Base-by-base conservation (phyloP, 306 rosid species). In the Alnus rubra region DNA sequence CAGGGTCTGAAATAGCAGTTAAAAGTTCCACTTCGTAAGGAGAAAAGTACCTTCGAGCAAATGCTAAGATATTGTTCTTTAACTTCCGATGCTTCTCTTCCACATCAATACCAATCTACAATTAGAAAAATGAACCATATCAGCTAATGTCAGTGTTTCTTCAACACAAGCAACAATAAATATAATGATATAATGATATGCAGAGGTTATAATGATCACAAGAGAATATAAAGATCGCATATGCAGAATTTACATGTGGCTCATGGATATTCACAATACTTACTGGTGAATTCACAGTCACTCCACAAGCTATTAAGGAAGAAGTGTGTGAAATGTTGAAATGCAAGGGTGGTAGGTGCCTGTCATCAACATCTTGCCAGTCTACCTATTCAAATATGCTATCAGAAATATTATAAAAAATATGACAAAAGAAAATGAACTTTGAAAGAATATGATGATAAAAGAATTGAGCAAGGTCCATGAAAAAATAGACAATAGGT, bases 261-360 rank as follows among this genome's bases (percentile, higher is more conserved):
- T 63, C 19, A 28, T 62, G 47, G 50, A 78, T 18, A 35, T 33
- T 33, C 73, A 69, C 45, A 74, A 83, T 75, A 84, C 98, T 82
- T 89, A 92, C 93, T 0, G 85, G 87, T 18, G 90, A 89, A 76
- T 89, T 87, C 69, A 78, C 56, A 47, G 98, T 83, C 74, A 95
- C 92, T 81, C 98, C 98, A 83, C 98, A 92, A 73, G 94, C 98
- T 76, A 95, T 88, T 88, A 92, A 78, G 56, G 95, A 89, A 74
- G 97, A 86, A 77, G 96, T 90, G 82, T 92, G 98, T 5, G 98
- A 91, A 79, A 92, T 85, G 87, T 95, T 95, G 89, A 95, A 95
- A 78, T 91, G 98, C 88, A 95, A 86, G 2, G 89, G 90, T 35
- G 95, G 94, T 76, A 83, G 88, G 55, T 81, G 80, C 90, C 84